Conservation (phyloP, 139 green algal species). For the Dunaliella primolecta region DNA sequence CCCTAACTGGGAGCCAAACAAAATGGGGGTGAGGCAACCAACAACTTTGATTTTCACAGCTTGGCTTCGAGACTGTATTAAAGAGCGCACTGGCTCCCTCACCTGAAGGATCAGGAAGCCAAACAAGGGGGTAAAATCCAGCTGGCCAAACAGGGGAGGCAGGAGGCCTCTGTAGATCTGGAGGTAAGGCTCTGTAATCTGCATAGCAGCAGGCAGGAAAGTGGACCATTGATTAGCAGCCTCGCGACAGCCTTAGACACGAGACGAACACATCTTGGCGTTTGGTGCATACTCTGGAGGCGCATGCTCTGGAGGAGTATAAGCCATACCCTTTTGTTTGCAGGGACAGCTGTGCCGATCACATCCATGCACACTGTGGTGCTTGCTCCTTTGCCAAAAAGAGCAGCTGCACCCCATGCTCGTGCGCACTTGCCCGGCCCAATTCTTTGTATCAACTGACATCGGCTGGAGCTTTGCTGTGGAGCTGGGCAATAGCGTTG, state of each 20-base stretch:
- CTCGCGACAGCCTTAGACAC: not conserved
- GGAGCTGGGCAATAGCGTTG: too few relatives aligned
- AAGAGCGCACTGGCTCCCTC: too few relatives aligned
- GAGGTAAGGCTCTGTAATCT: constrained; percentile 97
- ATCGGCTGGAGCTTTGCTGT: too few relatives aligned
- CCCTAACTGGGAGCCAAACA: too few relatives aligned
- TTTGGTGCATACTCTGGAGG: not conserved
- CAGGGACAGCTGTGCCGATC: not conserved
- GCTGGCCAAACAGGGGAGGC: constrained; percentile 89
- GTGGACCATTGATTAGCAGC: not conserved
- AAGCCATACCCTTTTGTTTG: not conserved
- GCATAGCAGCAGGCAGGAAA: constrained; percentile 14
- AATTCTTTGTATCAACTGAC: too few relatives aligned
- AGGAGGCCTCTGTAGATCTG: constrained; percentile 94
- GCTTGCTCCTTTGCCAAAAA: too few relatives aligned
- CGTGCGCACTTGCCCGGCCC: too few relatives aligned
- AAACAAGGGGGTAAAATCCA: constrained; percentile 96
- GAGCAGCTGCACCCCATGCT: too few relatives aligned
- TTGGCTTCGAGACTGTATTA: too few relatives aligned
- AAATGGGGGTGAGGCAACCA: too few relatives aligned
- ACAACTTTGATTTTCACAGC: too few relatives aligned
- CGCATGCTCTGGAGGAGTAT: not conserved
- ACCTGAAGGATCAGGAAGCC: constrained; percentile 96
- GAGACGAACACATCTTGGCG: not conserved
- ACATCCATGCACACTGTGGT: not conserved